Evolutionary conservation across 495 filamentous ascomycete genomes (phyloP).

Genomic region (Umbilicaria muhlenbergii): DNA sequence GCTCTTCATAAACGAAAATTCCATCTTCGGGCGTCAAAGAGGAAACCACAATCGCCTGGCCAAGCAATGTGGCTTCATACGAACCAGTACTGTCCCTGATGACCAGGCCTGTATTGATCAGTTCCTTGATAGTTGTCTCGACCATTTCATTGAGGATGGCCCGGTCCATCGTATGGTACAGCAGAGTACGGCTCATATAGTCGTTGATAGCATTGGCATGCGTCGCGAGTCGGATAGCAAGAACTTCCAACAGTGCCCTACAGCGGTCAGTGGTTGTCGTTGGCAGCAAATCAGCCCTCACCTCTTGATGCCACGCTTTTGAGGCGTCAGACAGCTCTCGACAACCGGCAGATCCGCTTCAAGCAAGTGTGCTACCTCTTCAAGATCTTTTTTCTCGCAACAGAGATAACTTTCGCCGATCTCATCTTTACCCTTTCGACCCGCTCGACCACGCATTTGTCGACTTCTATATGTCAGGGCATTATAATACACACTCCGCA

Average conservation of each 20-base stretch:
- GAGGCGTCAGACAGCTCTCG: conserved; percentile 52
- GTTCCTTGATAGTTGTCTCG: conserved; percentile 34
- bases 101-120: conserved; percentile 40
- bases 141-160: conserved; percentile 33
- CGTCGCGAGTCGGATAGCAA: conserved; percentile 56
- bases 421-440: conserved; percentile 71
- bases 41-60: conserved; percentile 58
- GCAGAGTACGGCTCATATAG: conserved; percentile 53
- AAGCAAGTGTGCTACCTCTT: conserved; percentile 53
- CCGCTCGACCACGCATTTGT: conserved; percentile 75
- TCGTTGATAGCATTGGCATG: conserved; percentile 52
- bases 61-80: conserved; percentile 48
- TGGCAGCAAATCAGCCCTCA: conserved; percentile 12
- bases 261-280: conserved; percentile 3
- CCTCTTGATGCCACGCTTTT: conserved; percentile 54
- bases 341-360: conserved; percentile 58
- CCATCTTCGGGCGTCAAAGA: conserved; percentile 64
- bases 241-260: conserved; percentile 59
- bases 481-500: not conserved
- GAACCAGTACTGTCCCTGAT: conserved; percentile 25
- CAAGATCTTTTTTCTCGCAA: conserved; percentile 53
- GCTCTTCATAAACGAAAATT: conserved; percentile 55
- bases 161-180: conserved; percentile 33
- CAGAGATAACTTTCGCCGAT: conserved; percentile 69
- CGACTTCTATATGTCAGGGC: conserved; percentile 28